These are phyloP conservation scores for Apiotrichum sp. DNA, from an alignment of 1,284 basidiomycete genomes.

Conservation along the genomic window DNA sequence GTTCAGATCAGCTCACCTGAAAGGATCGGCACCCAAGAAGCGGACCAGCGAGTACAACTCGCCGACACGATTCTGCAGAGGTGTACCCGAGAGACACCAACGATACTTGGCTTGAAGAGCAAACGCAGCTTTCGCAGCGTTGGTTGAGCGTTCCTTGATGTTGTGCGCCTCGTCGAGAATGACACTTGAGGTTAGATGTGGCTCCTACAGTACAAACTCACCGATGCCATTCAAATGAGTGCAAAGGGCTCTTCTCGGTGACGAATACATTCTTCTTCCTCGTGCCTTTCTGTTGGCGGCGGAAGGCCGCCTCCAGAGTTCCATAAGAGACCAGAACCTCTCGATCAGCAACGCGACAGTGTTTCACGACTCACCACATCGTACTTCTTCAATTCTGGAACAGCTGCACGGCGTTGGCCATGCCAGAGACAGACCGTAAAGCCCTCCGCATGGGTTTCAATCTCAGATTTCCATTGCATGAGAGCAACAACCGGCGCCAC, in stretches of 20 bases:
- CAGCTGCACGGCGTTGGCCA: conserved; percentile 57
- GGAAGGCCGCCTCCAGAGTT: conserved; percentile 84
- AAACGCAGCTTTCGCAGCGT: conserved; percentile 94
- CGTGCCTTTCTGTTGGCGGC: conserved; percentile 88
- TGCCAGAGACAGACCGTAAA: conserved; percentile 85
- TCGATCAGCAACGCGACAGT: too few relatives aligned
- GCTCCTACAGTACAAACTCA: conserved; percentile 71
- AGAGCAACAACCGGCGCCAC: conserved; percentile 95
- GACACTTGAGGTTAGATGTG: conserved; percentile 39
- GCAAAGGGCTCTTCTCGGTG: conserved; percentile 82
- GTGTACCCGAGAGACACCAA: conserved; percentile 99
- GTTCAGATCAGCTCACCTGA: too few relatives aligned
- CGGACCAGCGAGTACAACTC: conserved; percentile 90
- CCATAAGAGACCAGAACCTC: conserved; percentile 55
- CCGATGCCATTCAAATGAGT: conserved; percentile 81
- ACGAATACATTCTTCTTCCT: conserved; percentile 76
- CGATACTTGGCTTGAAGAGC: conserved; percentile 72
- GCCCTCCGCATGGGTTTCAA: conserved; percentile 70
- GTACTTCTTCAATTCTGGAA: conserved; percentile 68
- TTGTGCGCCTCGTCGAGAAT: conserved; percentile 93
- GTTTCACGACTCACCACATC: conserved; percentile 63
- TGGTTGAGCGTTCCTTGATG: conserved; percentile 90
- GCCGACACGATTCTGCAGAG: conserved; percentile 90
- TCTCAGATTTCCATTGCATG: conserved; percentile 98
- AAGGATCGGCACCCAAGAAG: conserved; percentile 86